Conservation (phyloP, 805 yeast species). For the Ogataea minuta region DNA sequence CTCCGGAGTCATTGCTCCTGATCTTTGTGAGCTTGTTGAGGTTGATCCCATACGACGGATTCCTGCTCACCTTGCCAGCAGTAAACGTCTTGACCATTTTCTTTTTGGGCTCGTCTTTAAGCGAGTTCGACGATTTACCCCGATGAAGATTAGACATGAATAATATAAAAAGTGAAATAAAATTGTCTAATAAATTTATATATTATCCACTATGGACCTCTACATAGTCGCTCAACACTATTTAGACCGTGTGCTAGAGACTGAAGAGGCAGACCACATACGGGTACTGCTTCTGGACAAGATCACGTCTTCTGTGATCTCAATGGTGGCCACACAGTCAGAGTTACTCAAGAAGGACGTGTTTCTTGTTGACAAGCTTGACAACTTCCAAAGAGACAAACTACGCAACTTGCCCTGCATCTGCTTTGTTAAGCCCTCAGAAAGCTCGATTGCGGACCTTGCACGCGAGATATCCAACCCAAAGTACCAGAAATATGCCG, state of each 20-base stretch:
- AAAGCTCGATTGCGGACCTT: conserved; percentile 57
- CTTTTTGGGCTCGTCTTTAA: conserved; percentile 29
- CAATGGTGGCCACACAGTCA: conserved; percentile 88
- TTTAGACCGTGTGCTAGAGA: conserved; percentile 36
- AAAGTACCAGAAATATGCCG: conserved; percentile 71
- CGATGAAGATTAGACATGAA: conserved; percentile 20
- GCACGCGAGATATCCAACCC: conserved; percentile 73
- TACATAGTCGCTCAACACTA: conserved; percentile 46
- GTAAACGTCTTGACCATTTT: conserved; percentile 33
- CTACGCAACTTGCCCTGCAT: conserved; percentile 81
- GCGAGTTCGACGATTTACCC: conserved; percentile 29
- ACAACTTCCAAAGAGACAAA: conserved; percentile 55
- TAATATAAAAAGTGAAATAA: conserved; percentile 6
- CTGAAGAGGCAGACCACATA: conserved; percentile 16
- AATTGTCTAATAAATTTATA: not conserved
- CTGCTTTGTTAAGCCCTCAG: conserved; percentile 72
- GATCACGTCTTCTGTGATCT: conserved; percentile 76
- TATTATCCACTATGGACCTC: conserved; percentile 40
- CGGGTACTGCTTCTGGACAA: conserved; percentile 75
- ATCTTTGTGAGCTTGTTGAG: conserved; percentile 34
- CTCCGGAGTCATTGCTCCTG: conserved; percentile 28
- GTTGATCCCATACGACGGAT: conserved; percentile 36
- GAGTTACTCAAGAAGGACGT: conserved; percentile 77
- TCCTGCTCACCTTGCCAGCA: conserved; percentile 34
- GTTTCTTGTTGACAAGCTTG: conserved; percentile 73